Conservation (phyloP, 1,284 basidiomycete species). For the Caloboletus inedulis region DNA sequence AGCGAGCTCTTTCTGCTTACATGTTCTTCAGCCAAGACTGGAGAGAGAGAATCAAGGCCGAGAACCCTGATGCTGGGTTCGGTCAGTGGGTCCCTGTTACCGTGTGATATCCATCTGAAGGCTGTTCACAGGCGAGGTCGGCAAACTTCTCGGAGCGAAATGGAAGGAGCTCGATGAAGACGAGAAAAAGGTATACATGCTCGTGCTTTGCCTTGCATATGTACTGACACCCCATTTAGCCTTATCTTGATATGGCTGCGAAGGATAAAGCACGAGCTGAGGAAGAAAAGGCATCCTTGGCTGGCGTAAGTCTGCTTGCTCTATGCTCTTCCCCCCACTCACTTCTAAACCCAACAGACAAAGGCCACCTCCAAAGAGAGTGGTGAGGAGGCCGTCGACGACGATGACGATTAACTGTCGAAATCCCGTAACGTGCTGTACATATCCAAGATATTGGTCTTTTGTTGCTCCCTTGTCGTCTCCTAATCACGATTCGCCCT, state of each 20-base stretch:
- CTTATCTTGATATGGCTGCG: slow-evolving; percentile 86
- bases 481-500: slow-evolving; percentile 21
- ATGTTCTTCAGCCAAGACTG: slow-evolving; percentile 99
- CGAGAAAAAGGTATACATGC: slow-evolving; percentile 73
- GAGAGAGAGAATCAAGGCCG: slow-evolving; percentile 91
- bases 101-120: slow-evolving; percentile 11
- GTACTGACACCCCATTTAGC: slow-evolving; percentile 50
- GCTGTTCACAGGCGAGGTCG: slow-evolving; percentile 62
- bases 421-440: slow-evolving; percentile 2
- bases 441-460: slow-evolving; percentile 17
- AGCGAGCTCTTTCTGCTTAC: slow-evolving; percentile 91
- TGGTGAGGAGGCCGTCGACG: slow-evolving; percentile 58
- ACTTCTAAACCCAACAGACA: slow-evolving; percentile 1
- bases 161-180: slow-evolving; percentile 86
- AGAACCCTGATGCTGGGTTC: slow-evolving; percentile 93
- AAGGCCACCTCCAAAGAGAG: slow-evolving; percentile 48
- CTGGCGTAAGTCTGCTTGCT: slow-evolving; percentile 49
- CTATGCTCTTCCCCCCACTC: not conserved
- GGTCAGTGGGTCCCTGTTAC: slow-evolving; percentile 48
- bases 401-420: slow-evolving; percentile 46
- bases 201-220: not conserved
- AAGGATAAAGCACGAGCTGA: slow-evolving; percentile 85
- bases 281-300: slow-evolving; percentile 74
- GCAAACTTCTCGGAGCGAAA: slow-evolving; percentile 83
- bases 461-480: slow-evolving; percentile 4